Base-by-base conservation (phyloP, 352 stramenopile genomes). In the Blastocystis hominis region DNA sequence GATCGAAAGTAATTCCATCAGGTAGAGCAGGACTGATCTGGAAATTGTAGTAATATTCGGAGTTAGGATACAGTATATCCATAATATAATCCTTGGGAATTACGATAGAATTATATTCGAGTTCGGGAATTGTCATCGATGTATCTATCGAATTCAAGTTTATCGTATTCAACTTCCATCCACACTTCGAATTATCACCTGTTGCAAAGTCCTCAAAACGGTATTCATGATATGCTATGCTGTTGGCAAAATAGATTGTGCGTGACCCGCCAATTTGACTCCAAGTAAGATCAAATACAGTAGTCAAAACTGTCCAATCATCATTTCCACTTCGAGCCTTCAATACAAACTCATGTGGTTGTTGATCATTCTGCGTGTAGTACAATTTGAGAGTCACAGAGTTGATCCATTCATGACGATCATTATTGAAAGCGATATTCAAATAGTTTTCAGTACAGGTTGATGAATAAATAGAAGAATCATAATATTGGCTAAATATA, bases 121-220 rank as follows among this genome's bases (percentile, higher is more conserved):
- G 72, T 4, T 63, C 70, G 30, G 70, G 70, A 36, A 80, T n/a
- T n/a, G n/a, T n/a, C n/a, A n/a, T n/a, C n/a, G n/a, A n/a, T n/a
- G n/a, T n/a, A n/a, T n/a, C n/a, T n/a, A n/a, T n/a, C n/a, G n/a
- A n/a, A n/a, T n/a, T n/a, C n/a, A n/a, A n/a, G n/a, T n/a, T n/a
- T n/a, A 56, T 56, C 9, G 50, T 56, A 9, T 17, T 20, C 9
- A 17, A 56, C 47, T 34, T 76, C 66, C 66, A 76, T 17, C 1
- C 15, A 76, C 66, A 44, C 42, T 20, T 2, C 1, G 63, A 34
- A 44, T 20, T 4, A 75, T 76, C 17, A 30, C 34, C 34, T n/a
- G 66, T 24, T 30, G 10, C 66, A 76, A 76, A 56, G 66, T 76
- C 55, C 66, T 76, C 66, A 55, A 76, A 76, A 15, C 44, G 36